Base-by-base conservation (phyloP, 768 basidiomycete species). In the Amyloporia xantha region DNA sequence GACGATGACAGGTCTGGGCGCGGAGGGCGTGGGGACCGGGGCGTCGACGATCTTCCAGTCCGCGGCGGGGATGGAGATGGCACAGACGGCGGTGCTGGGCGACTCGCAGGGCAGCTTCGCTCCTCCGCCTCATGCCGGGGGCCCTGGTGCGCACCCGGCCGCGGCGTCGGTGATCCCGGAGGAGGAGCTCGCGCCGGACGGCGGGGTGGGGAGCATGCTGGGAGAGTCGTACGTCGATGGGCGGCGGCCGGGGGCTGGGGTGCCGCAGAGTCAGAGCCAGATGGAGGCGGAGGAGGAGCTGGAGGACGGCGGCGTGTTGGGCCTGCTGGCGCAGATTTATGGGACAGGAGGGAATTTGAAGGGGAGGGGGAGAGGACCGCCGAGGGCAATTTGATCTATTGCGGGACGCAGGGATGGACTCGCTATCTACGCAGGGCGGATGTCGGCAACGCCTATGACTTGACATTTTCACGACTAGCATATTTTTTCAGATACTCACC, bases 261-360 rank as follows among this genome's bases (percentile, higher is more conserved):
- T 56, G 28, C 45, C 50, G 28, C 56, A 56, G 44, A 52, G 51
- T 28, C 54, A 30, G 50, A 55, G 49, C 47, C 69, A 74, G 41
- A 76, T 75, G 43, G 73, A 72, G 12, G 72, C 77, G 10, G 86
- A 83, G 4, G 84, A 84, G 21, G 72, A 67, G 17, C 59, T 86
- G 53, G 80, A 80, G 59, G 90, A 93, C 65, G 88, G 79, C 0
- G 92, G 93, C 15, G 84, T 96, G 54, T 68, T 95, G 53, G 90
- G 88, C 19, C 61, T 96, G 54, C 62, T 96, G 58, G 85, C 89
- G 37, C 85, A 94, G 71, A 93, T 96, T 44, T 91, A 94, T 65
- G 81, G 77, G 40, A 71, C 62, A 5, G 58, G 58, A 26, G 58
- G 49, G 45, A 58, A 61, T 45, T 33, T 63, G 45, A 63, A 63